Percentiles rank a stretch among this genome's conserved stretches.
phyloP scores from a whole-genome alignment of 441 rosid genomes.

The Oxalis stricta region DNA sequence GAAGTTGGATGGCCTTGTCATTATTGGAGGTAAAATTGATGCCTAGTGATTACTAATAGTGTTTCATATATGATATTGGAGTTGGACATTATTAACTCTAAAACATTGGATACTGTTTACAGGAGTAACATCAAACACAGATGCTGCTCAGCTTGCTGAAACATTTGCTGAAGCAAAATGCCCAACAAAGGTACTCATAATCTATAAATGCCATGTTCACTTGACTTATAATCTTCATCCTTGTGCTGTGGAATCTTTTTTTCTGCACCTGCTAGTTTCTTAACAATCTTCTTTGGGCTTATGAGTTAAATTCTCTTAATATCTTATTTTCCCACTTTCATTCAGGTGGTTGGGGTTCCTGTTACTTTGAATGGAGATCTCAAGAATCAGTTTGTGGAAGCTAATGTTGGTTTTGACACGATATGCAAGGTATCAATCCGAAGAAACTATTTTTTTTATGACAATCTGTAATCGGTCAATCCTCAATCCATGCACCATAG shows the following conservation, averaged over 20 bases:
- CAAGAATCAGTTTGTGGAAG: slow-evolving; percentile 93
- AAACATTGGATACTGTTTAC: slow-evolving; percentile 14
- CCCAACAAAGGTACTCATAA: slow-evolving; percentile 74
- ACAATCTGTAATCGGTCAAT: too few relatives aligned
- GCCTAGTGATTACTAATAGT: not conserved
- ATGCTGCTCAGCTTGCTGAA: slow-evolving; percentile 99
- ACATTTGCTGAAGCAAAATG: slow-evolving; percentile 85
- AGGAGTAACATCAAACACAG: slow-evolving; percentile 97
- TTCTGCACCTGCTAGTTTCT: not conserved
- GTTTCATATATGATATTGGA: not conserved
- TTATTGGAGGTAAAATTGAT: slow-evolving; percentile 73
- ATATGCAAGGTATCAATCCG: slow-evolving; percentile 60
- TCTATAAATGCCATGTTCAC: not conserved
- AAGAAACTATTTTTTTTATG: not conserved
- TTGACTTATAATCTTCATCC: not conserved
- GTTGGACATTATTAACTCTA: slow-evolving; percentile 7
- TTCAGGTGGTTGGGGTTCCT: slow-evolving; percentile 92
- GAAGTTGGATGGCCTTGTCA: slow-evolving; percentile 92
- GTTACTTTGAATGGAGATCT: slow-evolving; percentile 97
- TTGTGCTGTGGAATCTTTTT: not conserved
- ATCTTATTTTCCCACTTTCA: not conserved
- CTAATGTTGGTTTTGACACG: slow-evolving; percentile 96
- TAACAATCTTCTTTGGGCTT: not conserved
- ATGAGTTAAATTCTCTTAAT: not conserved
- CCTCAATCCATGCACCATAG: too few relatives aligned